Evolutionary conservation across 805 yeast genomes (phyloP), one percentile per base, ranked within the genome.

Genomic region (Yamadazyma philogaea): DNA sequence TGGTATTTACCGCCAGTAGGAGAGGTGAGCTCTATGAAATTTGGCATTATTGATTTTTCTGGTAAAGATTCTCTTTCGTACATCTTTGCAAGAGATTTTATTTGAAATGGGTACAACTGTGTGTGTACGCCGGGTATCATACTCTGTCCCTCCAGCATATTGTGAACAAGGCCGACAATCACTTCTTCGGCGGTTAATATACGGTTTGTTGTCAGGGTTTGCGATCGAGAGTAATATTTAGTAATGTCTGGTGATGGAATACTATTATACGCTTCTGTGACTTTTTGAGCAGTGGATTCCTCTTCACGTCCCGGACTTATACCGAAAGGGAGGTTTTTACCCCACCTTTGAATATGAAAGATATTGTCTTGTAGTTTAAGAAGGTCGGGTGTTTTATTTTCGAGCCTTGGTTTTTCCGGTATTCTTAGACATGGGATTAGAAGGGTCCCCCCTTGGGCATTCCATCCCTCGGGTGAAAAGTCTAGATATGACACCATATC

Each of bases 81-180:
- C 88, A 83, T 82, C 49, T 74, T 77, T 2, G 75, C 69, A 6
- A 82, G 67, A 0, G 88, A 80, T 38, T 75, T 70, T n/a, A 71
- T 56, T 55, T 83, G 89, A 51, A 80, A 83, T 3, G 70, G 68
- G 52, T 81, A 82, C 10, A 83, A 60, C 0, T 50, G 44, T 15
- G 84, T 72, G 34, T 61, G 68, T 38, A 83, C 62, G 0, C 87
- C 87, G 1, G 47, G 39, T 39, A 55, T 34, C 6, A 32, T 12
- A 16, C 16, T 39, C 11, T 46, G 34, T 4, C 48, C 47, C 6
- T 46, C 54, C 44, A 45, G 47, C 49, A 47, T 50, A 24, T 44
- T 44, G 10, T 48, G 46, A 8, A 57, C 36, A 8, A 56, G 37
- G 8, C 42, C 31, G 2, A 51, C 42, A 6, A 64, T 45, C 11